A percentile compares a stretch with the other conserved stretches of the same genome.
phyloP scores from a whole-genome alignment of 805 yeast genomes.

The Lachancea kluyveri region DNA sequence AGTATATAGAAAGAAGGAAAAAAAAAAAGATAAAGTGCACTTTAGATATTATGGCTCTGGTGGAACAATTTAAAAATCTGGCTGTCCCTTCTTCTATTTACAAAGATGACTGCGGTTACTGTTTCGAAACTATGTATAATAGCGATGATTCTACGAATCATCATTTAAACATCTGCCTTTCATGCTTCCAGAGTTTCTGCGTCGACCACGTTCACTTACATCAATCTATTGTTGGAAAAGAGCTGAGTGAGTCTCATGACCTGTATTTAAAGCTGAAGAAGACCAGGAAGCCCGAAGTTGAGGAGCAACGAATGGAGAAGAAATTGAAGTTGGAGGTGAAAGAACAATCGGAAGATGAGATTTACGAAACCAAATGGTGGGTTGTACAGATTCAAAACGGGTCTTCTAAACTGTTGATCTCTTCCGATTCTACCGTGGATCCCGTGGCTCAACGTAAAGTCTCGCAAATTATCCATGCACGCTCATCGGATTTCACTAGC shows the following conservation, averaged over 20 bases:
- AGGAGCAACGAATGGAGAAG: conserved; percentile 19
- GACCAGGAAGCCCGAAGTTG: conserved; percentile 37
- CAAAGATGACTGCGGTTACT: conserved; percentile 88
- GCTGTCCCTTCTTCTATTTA: conserved; percentile 41
- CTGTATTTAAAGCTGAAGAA: conserved; percentile 56
- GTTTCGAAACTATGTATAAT: conserved; percentile 63
- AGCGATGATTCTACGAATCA: conserved; percentile 26
- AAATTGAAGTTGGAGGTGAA: conserved; percentile 28
- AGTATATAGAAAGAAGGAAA: too few relatives aligned
- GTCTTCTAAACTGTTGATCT: conserved; percentile 1
- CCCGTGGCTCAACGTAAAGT: conserved; percentile 11
- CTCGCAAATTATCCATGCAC: conserved; percentile 20
- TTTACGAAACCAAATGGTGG: conserved; percentile 26
- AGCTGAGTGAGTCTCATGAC: conserved; percentile 42
- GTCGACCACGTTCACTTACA: conserved; percentile 59
- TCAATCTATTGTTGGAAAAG: conserved; percentile 25
- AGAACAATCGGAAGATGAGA: conserved; percentile 28
- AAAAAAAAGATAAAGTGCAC: too few relatives aligned
- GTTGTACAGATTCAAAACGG: conserved; percentile 9
- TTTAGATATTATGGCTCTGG: conserved; percentile 12
- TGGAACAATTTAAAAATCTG: conserved; percentile 8
- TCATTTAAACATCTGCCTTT: conserved; percentile 62
- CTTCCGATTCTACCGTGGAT: conserved; percentile 19
- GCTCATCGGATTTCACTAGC: conserved; percentile 31
- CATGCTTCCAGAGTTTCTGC: conserved; percentile 67